phyloP scores from a whole-genome alignment of 352 stramenopile species.

The Phytophthora brassicae region DNA sequence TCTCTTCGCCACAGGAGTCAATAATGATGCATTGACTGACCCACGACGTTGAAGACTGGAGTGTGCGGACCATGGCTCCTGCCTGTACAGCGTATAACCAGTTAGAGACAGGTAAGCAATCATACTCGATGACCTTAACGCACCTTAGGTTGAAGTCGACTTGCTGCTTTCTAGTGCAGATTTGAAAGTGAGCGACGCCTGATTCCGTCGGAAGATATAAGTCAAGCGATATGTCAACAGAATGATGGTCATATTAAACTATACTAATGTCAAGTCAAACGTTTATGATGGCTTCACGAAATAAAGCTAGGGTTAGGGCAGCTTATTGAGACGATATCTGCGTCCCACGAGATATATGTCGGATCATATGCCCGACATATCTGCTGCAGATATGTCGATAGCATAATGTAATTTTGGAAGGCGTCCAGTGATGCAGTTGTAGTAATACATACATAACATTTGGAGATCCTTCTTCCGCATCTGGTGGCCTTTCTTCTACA shows the following conservation, averaged over 20 bases:
- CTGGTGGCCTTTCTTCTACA: too few species aligned
- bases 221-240: neutral
- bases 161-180: neutral
- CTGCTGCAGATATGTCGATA: conserved; percentile 8
- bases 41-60: neutral
- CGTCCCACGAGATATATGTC: neutral
- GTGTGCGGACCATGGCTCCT: conserved; percentile 1
- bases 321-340: conserved; percentile 6
- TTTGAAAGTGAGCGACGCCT: conserved; percentile 2
- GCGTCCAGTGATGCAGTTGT: too few species aligned
- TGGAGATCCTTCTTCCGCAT: too few species aligned
- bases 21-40: neutral
- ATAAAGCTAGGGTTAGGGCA: too few species aligned
- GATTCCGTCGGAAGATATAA: too few species aligned
- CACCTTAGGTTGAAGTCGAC: neutral
- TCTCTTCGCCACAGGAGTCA: conserved; percentile 1
- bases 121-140: neutral
- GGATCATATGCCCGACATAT: neutral
- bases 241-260: conserved; percentile 6
- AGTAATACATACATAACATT: too few species aligned
- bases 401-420: too few species aligned
- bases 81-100: neutral
- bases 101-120: neutral
- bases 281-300: conserved; percentile 10
- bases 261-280: conserved; percentile 5